Evolutionary conservation across 176 grass and related monocot genomes (phyloP), one percentile per base, ranked within the genome.

Genomic region (Hordeum marinum): DNA sequence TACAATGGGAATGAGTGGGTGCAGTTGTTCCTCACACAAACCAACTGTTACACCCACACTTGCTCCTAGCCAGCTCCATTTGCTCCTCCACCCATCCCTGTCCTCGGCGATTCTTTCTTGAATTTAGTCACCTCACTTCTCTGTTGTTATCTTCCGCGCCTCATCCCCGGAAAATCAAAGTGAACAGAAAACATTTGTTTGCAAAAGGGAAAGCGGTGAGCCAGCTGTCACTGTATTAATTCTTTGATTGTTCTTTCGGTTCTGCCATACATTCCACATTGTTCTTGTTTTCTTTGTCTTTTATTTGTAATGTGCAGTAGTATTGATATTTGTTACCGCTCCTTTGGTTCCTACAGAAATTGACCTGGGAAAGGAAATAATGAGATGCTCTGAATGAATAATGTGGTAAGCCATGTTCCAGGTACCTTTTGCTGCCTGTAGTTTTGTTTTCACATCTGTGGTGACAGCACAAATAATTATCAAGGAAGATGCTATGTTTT

Each of bases 1-100:
- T 75, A 32, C 27, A 78, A 39, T 31, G 37, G 68, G 37, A 76
- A 81, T 61, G 77, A 21, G 87, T 76, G 87, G 76, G 77, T 23
- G 48, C 80, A 80, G 84, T 59, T 85, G 18, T 17, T 40, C 37
- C 82, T 24, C 13, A 8, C 11, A 75, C 66, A 37, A 80, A 75
- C 76, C 68, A 85, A 25, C 26, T 40, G 41, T 48, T 70, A 73
- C 72, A 62, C 52, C 52, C 52, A 57, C 45, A 18, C 64, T 50
- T 48, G 75, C 34, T 60, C 21, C 11, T 77, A 8, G 31, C 29
- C 50, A 57, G 48, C 20, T 45, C 37, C 72, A 40, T 73, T 80
- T 74, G 43, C 36, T 24, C 68, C 68, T 24, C 54, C 57, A 42
- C 52, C 17, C 52, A 63, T 62, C 18, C 25, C 41, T 79, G 42